phyloP scores from a whole-genome alignment of 2,329 filamentous ascomycete genomes.

The Colletotrichum sp. region DNA sequence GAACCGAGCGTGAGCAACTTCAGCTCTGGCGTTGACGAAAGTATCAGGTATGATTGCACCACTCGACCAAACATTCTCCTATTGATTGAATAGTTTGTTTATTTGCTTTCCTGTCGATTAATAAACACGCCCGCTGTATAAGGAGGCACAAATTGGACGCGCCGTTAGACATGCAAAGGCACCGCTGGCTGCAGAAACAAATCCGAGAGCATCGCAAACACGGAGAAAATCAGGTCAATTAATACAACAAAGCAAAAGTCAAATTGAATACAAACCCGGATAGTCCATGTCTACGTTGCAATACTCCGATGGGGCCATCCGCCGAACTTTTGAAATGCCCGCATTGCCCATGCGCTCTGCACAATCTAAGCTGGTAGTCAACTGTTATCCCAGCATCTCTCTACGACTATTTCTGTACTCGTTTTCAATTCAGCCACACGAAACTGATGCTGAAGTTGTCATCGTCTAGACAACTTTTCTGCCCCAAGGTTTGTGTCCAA shows the following conservation, averaged over 20 bases:
- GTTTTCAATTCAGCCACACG: rapidly evolving
- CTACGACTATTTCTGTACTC: neutral
- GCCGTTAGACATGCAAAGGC: rapidly evolving
- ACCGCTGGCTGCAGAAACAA: neutral
- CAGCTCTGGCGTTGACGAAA: neutral
- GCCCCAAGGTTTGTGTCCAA: too few relatives aligned
- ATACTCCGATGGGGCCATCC: neutral
- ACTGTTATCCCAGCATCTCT: neutral
- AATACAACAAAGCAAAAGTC: neutral
- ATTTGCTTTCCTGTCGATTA: too few relatives aligned
- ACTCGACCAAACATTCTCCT: neutral
- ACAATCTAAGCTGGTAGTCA: neutral
- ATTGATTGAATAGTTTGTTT: too few relatives aligned
- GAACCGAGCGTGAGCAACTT: neutral
- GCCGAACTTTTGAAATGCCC: neutral
- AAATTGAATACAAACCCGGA: too few relatives aligned
- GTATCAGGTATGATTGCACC: neutral
- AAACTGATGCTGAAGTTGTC: too few relatives aligned
- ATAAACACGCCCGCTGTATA: too few relatives aligned
- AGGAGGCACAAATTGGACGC: rapidly evolving
- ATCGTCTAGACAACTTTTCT: too few relatives aligned
- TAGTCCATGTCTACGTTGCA: too few relatives aligned
- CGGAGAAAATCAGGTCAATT: neutral
- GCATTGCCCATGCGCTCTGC: neutral
- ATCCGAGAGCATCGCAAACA: neutral